Conservation (phyloP, 306 rosid species). For the Trifolium pratense region DNA sequence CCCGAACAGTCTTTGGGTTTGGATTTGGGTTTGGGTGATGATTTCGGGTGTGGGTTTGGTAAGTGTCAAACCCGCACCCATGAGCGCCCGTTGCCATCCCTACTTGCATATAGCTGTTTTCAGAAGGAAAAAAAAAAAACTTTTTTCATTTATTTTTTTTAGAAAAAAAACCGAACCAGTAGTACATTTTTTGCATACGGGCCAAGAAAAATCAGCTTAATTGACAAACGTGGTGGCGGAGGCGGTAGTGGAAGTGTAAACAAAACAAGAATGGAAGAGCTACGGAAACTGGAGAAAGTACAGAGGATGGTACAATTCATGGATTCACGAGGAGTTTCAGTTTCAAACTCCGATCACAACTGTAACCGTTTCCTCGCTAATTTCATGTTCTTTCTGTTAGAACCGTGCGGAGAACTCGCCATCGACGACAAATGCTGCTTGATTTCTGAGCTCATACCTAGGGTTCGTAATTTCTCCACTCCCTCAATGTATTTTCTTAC, state of each 20-base stretch:
- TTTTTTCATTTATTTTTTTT: no score
- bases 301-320: constrained; percentile 53
- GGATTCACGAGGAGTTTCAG: constrained; percentile 48
- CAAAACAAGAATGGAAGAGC: constrained; percentile 51
- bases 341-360: constrained; percentile 35
- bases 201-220: neutral
- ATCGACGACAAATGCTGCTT: constrained; percentile 56
- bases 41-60: no score
- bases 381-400: constrained; percentile 57
- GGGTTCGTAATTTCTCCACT: constrained; percentile 41
- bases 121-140: no score
- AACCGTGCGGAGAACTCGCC: constrained; percentile 75
- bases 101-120: no score
- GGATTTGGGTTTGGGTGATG: no score
- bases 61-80: no score
- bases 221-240: neutral
- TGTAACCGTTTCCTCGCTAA: constrained; percentile 61
- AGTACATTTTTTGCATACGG: neutral
- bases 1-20: no score
- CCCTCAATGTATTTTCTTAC: neutral
- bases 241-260: neutral
- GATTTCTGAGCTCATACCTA: constrained; percentile 61
- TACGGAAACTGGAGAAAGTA: constrained; percentile 62
- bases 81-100: no score
- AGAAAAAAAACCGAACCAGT: no score